These are phyloP conservation scores for Ophiostoma novo-ulmi DNA, from an alignment of 2,329 filamentous ascomycete species.

Conservation along the genomic window DNA sequence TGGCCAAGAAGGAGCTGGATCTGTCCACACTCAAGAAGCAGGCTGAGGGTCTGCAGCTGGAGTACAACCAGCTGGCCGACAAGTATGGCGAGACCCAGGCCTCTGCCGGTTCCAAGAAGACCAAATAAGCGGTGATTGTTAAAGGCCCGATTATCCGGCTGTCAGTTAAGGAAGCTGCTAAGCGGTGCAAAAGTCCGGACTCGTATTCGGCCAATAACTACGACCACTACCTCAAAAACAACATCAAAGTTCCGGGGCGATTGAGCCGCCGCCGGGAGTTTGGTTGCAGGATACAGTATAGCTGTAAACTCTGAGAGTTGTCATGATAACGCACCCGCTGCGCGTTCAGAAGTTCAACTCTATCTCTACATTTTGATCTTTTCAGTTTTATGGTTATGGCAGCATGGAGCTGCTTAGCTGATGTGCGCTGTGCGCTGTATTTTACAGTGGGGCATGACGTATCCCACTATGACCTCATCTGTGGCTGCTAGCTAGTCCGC, in stretches of 20 bases:
- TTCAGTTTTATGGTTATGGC: background rate
- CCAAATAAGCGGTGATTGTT: constrained; percentile 38
- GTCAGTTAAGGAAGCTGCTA: background rate
- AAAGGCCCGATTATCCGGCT: background rate
- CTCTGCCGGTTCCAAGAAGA: constrained; percentile 54
- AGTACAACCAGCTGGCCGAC: constrained; percentile 82
- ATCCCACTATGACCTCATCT: background rate
- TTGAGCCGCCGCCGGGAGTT: background rate
- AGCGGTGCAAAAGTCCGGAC: background rate
- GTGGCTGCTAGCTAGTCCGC: background rate
- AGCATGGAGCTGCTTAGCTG: background rate
- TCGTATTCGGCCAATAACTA: background rate
- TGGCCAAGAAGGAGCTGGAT: constrained; percentile 75
- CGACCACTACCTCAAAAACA: background rate
- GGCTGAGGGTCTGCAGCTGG: constrained; percentile 71
- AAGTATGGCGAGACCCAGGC: constrained; percentile 61
- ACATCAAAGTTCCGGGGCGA: background rate
- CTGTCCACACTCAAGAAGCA: constrained; percentile 90
- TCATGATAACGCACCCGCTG: background rate
- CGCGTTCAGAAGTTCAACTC: background rate
- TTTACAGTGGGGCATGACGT: constrained; percentile 9
- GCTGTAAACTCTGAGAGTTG: background rate
- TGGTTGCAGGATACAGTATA: background rate
- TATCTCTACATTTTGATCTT: background rate
- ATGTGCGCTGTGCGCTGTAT: background rate